These are phyloP conservation scores for Aspergillus sp. DNA, from an alignment of 2,329 filamentous ascomycete genomes.

Conservation along the genomic window DNA sequence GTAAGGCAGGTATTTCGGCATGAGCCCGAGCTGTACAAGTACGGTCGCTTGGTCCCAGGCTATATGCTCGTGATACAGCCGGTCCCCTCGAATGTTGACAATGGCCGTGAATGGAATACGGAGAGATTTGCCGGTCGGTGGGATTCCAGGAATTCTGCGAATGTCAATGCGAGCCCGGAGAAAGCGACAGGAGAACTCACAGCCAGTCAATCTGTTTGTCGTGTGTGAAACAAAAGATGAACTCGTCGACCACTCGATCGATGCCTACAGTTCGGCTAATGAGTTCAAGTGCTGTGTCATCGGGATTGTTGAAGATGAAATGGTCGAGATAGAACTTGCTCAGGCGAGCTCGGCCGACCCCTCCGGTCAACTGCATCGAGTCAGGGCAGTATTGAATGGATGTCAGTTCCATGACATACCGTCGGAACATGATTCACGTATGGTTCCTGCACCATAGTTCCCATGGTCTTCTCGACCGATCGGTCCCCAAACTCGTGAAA, in stretches of 20 bases:
- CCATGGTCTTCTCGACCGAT: constrained; percentile 60
- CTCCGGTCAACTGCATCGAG: constrained; percentile 46
- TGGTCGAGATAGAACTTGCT: constrained; percentile 59
- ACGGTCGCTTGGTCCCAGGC: constrained; percentile 58
- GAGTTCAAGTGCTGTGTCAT: constrained; percentile 55
- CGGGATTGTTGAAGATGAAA: constrained; percentile 63
- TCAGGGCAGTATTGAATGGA: neutral
- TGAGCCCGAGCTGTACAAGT: constrained; percentile 50
- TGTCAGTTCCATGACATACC: constrained; percentile 26
- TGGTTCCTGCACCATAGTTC: constrained; percentile 64
- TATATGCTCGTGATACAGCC: constrained; percentile 61
- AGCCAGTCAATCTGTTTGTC: constrained; percentile 55
- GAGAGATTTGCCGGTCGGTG: constrained; percentile 44
- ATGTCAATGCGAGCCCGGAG: constrained; percentile 2
- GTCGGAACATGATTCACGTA: constrained; percentile 69
- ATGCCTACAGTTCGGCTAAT: constrained; percentile 60
- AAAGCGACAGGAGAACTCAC: constrained; percentile 34
- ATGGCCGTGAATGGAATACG: constrained; percentile 53
- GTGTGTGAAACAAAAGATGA: constrained; percentile 56
- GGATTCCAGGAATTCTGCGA: constrained; percentile 46
- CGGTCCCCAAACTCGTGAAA: constrained; percentile 58
- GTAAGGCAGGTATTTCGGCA: constrained; percentile 55
- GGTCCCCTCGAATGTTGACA: constrained; percentile 57
- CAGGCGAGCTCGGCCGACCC: constrained; percentile 53
- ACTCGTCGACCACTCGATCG: constrained; percentile 61